Evolutionary conservation across 2,329 filamentous ascomycete genomes (phyloP).

Genomic region (Trichoderma semiorbis): DNA sequence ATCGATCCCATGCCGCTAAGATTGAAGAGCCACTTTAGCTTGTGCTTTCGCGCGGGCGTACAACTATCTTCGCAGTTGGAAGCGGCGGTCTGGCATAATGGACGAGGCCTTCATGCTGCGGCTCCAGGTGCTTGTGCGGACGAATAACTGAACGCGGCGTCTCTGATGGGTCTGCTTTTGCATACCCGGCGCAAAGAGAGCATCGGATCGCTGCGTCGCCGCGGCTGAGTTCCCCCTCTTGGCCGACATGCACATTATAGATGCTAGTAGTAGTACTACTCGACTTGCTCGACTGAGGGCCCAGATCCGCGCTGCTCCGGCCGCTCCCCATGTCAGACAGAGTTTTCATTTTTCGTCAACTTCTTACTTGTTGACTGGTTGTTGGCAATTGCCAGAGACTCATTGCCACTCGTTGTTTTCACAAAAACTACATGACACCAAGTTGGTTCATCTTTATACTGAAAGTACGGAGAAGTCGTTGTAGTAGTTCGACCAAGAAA

Average conservation of each 20-base stretch:
- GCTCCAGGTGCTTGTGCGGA: not conserved
- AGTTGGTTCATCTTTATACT: not conserved
- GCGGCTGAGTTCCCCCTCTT: conserved; percentile 2
- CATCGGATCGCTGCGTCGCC: conserved; percentile 21
- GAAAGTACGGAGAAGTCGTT: not conserved
- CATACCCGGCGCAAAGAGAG: conserved; percentile 12
- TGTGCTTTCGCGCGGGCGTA: conserved; percentile 1
- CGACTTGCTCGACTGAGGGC: not conserved
- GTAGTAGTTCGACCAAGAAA: conserved; percentile 9
- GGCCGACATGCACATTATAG: conserved; percentile 6
- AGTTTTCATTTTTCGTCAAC: not conserved
- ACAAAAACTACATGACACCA: not conserved
- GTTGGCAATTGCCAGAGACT: not conserved
- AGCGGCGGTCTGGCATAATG: conserved; percentile 10
- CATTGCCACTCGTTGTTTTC: not conserved
- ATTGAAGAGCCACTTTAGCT: conserved; percentile 1
- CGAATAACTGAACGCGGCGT: conserved; percentile 3
- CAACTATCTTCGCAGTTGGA: not conserved
- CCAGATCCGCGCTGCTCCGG: not conserved
- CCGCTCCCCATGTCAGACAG: not conserved
- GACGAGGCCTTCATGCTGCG: not conserved
- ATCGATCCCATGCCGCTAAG: conserved; percentile 12
- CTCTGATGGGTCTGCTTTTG: conserved; percentile 17
- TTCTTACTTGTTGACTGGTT: not conserved
- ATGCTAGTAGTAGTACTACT: conserved; percentile 3